These are phyloP conservation scores for Dictyostelium capitatum DNA, from an alignment of 78 protist genomes.

Conservation along the genomic window DNA sequence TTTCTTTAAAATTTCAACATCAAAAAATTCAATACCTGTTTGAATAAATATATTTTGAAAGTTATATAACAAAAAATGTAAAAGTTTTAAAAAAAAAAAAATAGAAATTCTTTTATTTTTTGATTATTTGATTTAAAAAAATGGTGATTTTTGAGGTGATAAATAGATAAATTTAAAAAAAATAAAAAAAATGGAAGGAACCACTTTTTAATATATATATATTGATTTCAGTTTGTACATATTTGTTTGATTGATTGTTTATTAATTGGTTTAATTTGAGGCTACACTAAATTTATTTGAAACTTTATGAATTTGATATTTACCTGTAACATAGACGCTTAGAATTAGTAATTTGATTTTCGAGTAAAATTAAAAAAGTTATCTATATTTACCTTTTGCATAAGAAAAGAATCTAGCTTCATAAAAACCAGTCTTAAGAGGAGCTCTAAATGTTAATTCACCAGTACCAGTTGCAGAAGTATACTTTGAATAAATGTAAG, in stretches of 20 bases:
- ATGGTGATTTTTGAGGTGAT: too few relatives aligned
- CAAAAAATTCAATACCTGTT: too few relatives aligned
- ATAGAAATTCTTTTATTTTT: too few relatives aligned
- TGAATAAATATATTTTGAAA: too few relatives aligned
- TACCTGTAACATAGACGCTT: too few relatives aligned
- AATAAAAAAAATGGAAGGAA: neutral
- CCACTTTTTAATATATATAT: too few relatives aligned
- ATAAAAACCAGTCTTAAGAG: constrained; percentile 44
- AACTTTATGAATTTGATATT: neutral
- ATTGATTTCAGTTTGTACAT: too few relatives aligned
- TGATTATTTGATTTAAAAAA: neutral
- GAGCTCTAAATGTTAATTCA: constrained; percentile 34
- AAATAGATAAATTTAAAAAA: neutral
- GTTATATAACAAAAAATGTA: too few relatives aligned
- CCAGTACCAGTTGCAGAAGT: constrained; percentile 58
- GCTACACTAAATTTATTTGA: constrained; percentile 10
- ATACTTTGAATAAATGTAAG: constrained; percentile 51
- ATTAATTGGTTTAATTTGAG: neutral
- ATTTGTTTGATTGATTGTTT: neutral
- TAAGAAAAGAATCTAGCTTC: constrained; percentile 73
- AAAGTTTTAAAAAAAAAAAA: too few relatives aligned
- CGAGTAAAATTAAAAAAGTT: constrained; percentile 11
- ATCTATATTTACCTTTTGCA: constrained; percentile 49
- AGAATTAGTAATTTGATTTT: too few relatives aligned
- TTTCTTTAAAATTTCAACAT: too few relatives aligned